A percentile compares a stretch with the other conserved stretches of the same genome.
Conservation (phyloP, 2,329 filamentous ascomycete genomes). For the Curvularia lunata region DNA sequence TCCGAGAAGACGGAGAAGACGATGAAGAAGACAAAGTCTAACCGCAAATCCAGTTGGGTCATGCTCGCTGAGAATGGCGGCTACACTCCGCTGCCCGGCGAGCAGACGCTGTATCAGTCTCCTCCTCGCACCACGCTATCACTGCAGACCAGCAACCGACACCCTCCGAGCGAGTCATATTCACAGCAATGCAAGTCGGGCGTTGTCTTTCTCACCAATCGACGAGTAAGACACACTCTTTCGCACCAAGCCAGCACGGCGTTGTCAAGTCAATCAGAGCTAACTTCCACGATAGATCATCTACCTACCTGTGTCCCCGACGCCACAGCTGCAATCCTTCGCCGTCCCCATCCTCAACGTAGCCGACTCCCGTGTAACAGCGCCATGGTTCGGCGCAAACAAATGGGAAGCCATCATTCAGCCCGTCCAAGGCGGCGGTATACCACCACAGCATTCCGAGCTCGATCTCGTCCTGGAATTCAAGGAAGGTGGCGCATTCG, state of each 20-base stretch:
- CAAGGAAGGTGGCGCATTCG: constrained; percentile 92
- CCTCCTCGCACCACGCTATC: constrained; percentile 79
- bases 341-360: constrained; percentile 86
- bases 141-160: constrained; percentile 72
- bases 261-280: not conserved
- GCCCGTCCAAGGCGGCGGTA: constrained; percentile 82
- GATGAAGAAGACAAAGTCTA: constrained; percentile 40
- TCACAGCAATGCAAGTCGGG: constrained; percentile 76
- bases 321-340: constrained; percentile 79
- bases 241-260: constrained; percentile 3
- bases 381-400: constrained; percentile 92
- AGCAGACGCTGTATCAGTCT: constrained; percentile 81
- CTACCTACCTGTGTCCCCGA: constrained; percentile 78
- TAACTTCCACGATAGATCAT: constrained; percentile 67
- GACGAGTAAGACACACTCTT: constrained; percentile 66
- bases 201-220: constrained; percentile 80
- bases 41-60: constrained; percentile 72
- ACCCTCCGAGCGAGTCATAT: constrained; percentile 68
- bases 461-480: constrained; percentile 87
- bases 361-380: constrained; percentile 82
- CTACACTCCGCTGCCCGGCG: constrained; percentile 84
- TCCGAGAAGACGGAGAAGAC: constrained; percentile 16
- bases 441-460: constrained; percentile 74
- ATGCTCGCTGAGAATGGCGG: constrained; percentile 78
- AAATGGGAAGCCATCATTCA: constrained; percentile 83